A percentile compares a stretch with the other conserved stretches of the same genome.
These are phyloP conservation scores for Polysphondylium violaceum DNA, from an alignment of 78 protist genomes.

Conservation along the genomic window DNA sequence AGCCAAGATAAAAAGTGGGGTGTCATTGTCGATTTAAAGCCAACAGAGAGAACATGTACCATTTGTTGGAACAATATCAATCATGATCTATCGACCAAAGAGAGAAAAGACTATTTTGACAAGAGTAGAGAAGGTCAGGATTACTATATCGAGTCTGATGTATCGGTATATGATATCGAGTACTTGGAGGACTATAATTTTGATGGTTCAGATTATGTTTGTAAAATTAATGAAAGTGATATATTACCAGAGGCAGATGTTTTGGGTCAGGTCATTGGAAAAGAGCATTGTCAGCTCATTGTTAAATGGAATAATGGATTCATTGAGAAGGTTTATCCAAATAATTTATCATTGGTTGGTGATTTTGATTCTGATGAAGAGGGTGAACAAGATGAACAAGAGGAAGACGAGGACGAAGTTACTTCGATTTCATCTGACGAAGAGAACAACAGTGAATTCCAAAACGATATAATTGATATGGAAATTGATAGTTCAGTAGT, in stretches of 20 bases:
- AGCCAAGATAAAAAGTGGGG: conserved; percentile 39
- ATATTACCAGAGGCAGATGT: conserved; percentile 1
- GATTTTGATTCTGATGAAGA: conserved; percentile 13
- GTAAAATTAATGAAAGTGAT: not conserved
- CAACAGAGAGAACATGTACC: conserved; percentile 26
- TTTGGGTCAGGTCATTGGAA: conserved; percentile 66
- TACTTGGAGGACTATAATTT: conserved; percentile 47
- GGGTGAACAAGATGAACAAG: conserved; percentile 17
- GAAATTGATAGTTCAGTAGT: not conserved
- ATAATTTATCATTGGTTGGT: conserved; percentile 17
- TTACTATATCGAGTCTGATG: conserved; percentile 8
- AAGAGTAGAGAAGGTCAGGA: not conserved
- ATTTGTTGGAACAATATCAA: conserved; percentile 37
- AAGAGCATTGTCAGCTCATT: conserved; percentile 11
- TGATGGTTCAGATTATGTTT: conserved; percentile 71
- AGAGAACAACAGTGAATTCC: not conserved
- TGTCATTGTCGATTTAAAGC: conserved; percentile 11
- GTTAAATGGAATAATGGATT: conserved; percentile 47
- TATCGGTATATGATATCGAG: conserved; percentile 50
- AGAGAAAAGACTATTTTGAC: not conserved
- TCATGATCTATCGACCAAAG: not conserved
- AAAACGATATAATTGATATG: not conserved
- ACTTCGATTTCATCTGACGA: not conserved
- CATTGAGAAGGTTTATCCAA: conserved; percentile 19
- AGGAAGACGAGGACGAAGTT: not conserved